phyloP scores from a whole-genome alignment of 129 eudicot genomes.

The Flaveria sonorensis region DNA sequence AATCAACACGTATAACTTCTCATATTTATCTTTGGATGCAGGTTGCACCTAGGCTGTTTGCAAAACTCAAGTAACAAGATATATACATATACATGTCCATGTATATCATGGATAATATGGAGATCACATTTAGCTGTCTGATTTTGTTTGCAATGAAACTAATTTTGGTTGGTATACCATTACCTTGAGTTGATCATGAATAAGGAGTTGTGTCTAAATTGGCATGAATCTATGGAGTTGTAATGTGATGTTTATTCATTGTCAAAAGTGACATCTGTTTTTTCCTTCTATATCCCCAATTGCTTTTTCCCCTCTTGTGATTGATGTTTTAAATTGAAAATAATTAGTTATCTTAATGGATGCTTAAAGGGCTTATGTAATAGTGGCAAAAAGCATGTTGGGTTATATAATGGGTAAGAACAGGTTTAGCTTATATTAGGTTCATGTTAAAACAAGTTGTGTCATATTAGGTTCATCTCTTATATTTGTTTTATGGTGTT shows the following conservation, averaged over 20 bases:
- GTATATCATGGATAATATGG: constrained; percentile 17
- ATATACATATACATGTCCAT: neutral
- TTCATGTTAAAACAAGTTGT: no score
- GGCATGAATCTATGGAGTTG: constrained; percentile 28
- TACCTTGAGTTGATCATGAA: constrained; percentile 39
- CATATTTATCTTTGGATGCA: constrained; percentile 34
- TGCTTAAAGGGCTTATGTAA: no score
- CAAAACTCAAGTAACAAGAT: constrained; percentile 54
- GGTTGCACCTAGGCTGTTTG: constrained; percentile 76
- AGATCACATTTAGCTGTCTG: constrained; percentile 1
- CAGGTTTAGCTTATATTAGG: no score
- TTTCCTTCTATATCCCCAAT: neutral
- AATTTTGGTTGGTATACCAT: constrained; percentile 36
- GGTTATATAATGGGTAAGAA: no score
- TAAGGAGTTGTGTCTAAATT: constrained; percentile 45
- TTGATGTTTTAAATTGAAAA: no score
- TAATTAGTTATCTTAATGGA: no score
- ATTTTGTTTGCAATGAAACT: constrained; percentile 27
- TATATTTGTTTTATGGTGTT: no score
- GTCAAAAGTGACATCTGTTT: neutral
- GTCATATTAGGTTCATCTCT: no score
- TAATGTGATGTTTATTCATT: constrained; percentile 22
- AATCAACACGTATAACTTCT: neutral
- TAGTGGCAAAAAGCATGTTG: no score
- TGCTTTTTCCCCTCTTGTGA: neutral